Evolutionary conservation across 2,329 filamentous ascomycete species (phyloP).

Genomic region (Thermothelomyces thermophilus): DNA sequence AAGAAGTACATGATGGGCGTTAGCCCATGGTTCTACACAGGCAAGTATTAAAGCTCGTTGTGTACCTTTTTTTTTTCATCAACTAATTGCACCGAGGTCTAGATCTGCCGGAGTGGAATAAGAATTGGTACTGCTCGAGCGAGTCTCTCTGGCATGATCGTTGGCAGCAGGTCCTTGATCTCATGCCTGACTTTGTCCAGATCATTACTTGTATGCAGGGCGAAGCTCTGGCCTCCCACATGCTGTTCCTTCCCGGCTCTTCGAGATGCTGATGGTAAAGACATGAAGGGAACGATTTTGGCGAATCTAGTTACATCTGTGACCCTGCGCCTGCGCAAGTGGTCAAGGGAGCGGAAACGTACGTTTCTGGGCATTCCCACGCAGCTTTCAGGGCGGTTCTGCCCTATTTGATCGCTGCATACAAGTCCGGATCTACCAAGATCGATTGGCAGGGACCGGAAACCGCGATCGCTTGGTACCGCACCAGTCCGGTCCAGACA

Average conservation of each 20-base stretch:
- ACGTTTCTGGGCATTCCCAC: conserved; percentile 42
- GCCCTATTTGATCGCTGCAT: conserved; percentile 44
- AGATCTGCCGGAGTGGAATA: conserved; percentile 32
- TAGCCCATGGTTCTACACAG: conserved; percentile 36
- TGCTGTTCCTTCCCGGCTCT: no score
- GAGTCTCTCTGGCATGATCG: conserved; percentile 51
- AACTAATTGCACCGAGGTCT: not conserved
- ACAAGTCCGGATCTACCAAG: conserved; percentile 38
- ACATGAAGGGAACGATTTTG: conserved; percentile 48
- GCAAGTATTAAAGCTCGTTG: conserved; percentile 30
- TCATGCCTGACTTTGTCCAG: conserved; percentile 47
- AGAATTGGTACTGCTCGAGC: conserved; percentile 51
- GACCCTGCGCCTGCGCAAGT: conserved; percentile 39
- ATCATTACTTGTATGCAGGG: conserved; percentile 43
- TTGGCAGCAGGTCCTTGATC: conserved; percentile 46
- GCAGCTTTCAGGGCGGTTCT: conserved; percentile 42
- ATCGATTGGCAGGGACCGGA: conserved; percentile 27
- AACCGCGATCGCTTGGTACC: conserved; percentile 39
- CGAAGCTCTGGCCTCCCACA: not conserved
- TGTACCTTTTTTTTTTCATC: not conserved
- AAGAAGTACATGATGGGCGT: conserved; percentile 46
- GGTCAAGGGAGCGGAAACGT: conserved; percentile 41
- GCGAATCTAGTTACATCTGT: conserved; percentile 53
- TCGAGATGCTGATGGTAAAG: not conserved
- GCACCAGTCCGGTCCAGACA: conserved; percentile 30